Evolutionary conservation across 1,284 basidiomycete genomes (phyloP), one percentile per base, ranked within the genome.

Genomic region (Blastosporella zonata): DNA sequence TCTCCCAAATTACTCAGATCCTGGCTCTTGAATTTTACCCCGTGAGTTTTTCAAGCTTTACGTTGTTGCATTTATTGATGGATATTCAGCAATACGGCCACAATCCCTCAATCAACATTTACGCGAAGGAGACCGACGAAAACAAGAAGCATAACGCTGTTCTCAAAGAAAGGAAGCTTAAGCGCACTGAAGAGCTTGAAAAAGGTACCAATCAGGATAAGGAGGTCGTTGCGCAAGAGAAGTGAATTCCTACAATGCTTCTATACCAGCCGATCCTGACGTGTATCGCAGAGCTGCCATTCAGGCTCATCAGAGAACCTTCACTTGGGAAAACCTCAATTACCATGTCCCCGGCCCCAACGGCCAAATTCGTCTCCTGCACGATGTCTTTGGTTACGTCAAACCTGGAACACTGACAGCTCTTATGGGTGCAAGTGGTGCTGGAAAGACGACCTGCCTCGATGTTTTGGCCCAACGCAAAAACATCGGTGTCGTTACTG

Each of bases 321-420:
- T 85, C 62, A 78, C 81, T 9, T 85, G 80, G 79, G 70, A 77
- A 50, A 67, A 81, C 46, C 50, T 84, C 47, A 60, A 73, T 49
- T 90, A 88, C 61, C 73, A 75, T 46, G 82, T 91, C 35, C 79
- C 77, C 33, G 74, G 88, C 55, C 68, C 77, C 49, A 72, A 63
- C 6, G 63, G 59, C 2, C 63, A 61, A 1, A 60, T 64, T 22
- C 57, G 68, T 28, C 72, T 94, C n/a, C 69, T 93, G 53, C 77
- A 88, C 58, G 77, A 90, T 56, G 79, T 94, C n/a, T 86, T 83
- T 35, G 91, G 91, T 0, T 93, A 81, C 64, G 89, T 90, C 51
- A 81, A 78, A 21, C 88, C 88, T 9, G 86, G 86, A 6, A 88
- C 84, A 58, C 69, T 93, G 31, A 75, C 74, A 9, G 82, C 77